Evolutionary conservation across 345 rosid species (phyloP), one percentile per base, ranked within the genome.

Genomic region (Citropsis articulata): DNA sequence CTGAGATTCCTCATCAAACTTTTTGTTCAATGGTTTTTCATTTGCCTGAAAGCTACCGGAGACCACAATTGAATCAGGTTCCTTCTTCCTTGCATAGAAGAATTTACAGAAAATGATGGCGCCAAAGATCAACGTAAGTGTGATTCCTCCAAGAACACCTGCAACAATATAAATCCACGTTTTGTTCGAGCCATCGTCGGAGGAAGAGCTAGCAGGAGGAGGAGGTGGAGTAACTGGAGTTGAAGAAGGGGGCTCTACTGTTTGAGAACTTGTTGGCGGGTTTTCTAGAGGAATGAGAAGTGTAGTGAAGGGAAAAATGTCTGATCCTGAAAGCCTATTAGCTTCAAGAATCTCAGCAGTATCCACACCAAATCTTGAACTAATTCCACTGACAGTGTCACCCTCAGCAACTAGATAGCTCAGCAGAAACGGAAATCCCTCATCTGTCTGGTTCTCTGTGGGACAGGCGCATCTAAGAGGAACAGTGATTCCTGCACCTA

Each of bases 391-490:
- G 10, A 88, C 81, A 0, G 5, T 1, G 48, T 92, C 88, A 27
- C 87, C 90, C 56, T 55, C 25, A 25, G 75, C 83, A 8, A 86
- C 80, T 2, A 78, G 57, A 63, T 88, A 92, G 78, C 85, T 92
- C 71, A 90, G 48, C 2, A 91, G 82, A 79, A 81, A 89, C 4
- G 78, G 80, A 5, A 85, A 69, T 2, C 90, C 84, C 10, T 16
- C 79, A 45, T 59, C 57, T 2, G 81, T 81, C 66, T 89, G 93
- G 60, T 84, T 88, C 72, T 73, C 84, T 18, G 91, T 87, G 19
- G 93, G 95, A 86, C 94, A 92, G 74, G 90, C 95, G 66, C 92
- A 90, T 77, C 92, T 82, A 59, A 87, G 50, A 0, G 90, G 97
- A 81, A 92, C 87, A 38, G 50, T 77, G 13, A 94, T 76, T 28